Percentiles rank a stretch among this genome's conserved stretches.
Evolutionary conservation across 306 rosid species (phyloP).

Genomic region (Cercis canadensis): DNA sequence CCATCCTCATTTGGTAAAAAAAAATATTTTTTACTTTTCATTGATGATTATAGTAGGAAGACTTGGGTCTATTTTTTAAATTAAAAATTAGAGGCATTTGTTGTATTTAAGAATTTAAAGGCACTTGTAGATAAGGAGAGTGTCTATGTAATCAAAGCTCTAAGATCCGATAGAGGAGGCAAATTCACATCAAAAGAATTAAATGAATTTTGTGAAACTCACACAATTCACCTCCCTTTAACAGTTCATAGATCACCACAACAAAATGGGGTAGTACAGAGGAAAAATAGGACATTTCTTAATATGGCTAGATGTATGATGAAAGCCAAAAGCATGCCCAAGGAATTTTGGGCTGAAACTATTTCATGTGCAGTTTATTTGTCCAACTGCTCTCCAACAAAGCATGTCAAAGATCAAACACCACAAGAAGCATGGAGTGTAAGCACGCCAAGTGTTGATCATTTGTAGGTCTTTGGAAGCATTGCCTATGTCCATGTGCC

Average conservation of each 20-base stretch:
- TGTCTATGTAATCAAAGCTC: neutral
- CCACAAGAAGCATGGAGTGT: too few species aligned
- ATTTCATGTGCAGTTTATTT: neutral
- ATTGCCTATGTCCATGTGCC: too few species aligned
- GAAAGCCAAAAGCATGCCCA: neutral
- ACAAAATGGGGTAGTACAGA: neutral
- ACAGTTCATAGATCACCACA: neutral
- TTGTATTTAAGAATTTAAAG: neutral
- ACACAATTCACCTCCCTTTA: neutral
- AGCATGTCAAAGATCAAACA: neutral
- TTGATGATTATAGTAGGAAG: neutral
- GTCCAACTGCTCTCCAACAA: neutral
- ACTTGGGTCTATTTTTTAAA: neutral
- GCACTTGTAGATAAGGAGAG: neutral
- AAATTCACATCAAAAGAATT: neutral
- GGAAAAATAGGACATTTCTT: neutral
- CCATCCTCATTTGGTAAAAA: too few species aligned
- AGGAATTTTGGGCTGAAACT: neutral
- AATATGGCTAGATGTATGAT: neutral
- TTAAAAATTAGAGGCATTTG: neutral
- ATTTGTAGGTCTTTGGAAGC: too few species aligned
- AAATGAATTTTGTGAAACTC: neutral
- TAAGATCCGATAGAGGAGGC: neutral
- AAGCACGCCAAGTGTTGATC: too few species aligned
- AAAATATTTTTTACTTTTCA: neutral